Evolutionary conservation across 345 rosid species (phyloP), one percentile per base, ranked within the genome.

Genomic region (Linum lewisii): DNA sequence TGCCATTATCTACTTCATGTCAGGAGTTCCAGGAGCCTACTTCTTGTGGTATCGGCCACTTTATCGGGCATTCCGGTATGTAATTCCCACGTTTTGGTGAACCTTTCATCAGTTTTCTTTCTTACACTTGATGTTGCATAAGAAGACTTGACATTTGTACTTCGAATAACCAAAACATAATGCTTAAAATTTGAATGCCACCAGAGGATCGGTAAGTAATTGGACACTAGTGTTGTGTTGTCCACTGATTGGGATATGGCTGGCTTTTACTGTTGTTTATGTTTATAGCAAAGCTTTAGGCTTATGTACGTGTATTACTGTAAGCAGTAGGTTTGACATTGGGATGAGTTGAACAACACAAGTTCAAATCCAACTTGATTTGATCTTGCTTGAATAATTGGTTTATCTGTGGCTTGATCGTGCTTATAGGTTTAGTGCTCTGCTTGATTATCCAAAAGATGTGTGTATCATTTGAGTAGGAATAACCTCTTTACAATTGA

Each of bases 21-120:
- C 84, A 22, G 97, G 99, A 74, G 73, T 79, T 23, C 99, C 99
- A 5, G 82, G 90, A 45, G 90, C 97, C 47, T 94, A 87, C 66
- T 79, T 94, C 54, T 63, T 94, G 47, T 94, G 99, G 99, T 94
- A 94, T 78, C 81, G 96, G 79, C 99, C 99, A 24, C 84, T 94
- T 16, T 94, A 90, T 77, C 83, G 95, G 70, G 99, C 89, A 63
- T 90, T 94, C 96, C 86, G 93, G 99, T 78, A 73, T 58, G 77
- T 59, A 1, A 21, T 57, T 24, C 37, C 4, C 45, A 65, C 38
- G 57, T 59, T 13, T 21, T 13, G n/a, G 47, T 63, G 45, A 61
- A 36, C 57, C 32, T 20, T 49, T 51, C 16, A 29, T 38, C 5
- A 29, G 49, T n/a, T 45, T 3, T 21, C 42, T 42, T 58, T 18